Conservation (phyloP, 306 rosid species). For the Pterocarpus santalinus region DNA sequence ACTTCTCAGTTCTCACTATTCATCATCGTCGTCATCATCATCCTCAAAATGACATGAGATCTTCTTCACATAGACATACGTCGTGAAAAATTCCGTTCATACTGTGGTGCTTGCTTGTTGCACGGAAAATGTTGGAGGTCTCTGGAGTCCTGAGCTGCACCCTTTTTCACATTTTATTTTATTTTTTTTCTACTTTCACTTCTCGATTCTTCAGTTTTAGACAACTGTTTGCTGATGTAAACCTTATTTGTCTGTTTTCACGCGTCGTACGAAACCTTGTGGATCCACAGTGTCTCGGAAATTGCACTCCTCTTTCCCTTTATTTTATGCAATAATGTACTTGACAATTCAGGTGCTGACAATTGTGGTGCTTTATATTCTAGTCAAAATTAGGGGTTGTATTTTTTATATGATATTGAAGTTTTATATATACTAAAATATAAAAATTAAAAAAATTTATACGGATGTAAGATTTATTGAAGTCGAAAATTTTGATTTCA, state of each 20-base stretch:
- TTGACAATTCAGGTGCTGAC: not conserved
- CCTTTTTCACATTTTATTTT: not conserved
- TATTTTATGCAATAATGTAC: not conserved
- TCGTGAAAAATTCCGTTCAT: not conserved
- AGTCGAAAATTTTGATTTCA: too few species aligned
- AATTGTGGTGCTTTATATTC: too few species aligned
- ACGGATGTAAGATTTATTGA: too few species aligned
- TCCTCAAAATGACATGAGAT: not conserved
- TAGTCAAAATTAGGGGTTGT: too few species aligned
- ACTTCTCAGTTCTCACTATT: not conserved
- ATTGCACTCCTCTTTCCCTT: not conserved
- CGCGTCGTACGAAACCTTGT: slow-evolving; percentile 20
- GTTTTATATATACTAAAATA: too few species aligned
- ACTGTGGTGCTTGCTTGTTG: slow-evolving; percentile 6
- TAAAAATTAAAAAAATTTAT: too few species aligned
- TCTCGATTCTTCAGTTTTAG: slow-evolving; percentile 11
- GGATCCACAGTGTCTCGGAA: slow-evolving; percentile 23
- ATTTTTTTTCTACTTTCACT: not conserved
- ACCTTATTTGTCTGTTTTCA: slow-evolving; percentile 48
- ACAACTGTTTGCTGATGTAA: slow-evolving; percentile 23
- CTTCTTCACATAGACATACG: not conserved
- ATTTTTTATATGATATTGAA: too few species aligned
- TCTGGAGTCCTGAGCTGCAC: not conserved
- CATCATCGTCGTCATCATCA: not conserved
- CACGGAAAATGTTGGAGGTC: slow-evolving; percentile 23